Percentiles rank a stretch among this genome's conserved stretches.
Conservation (phyloP, 2,329 filamentous ascomycete genomes). For the Sporothrix globosa region DNA sequence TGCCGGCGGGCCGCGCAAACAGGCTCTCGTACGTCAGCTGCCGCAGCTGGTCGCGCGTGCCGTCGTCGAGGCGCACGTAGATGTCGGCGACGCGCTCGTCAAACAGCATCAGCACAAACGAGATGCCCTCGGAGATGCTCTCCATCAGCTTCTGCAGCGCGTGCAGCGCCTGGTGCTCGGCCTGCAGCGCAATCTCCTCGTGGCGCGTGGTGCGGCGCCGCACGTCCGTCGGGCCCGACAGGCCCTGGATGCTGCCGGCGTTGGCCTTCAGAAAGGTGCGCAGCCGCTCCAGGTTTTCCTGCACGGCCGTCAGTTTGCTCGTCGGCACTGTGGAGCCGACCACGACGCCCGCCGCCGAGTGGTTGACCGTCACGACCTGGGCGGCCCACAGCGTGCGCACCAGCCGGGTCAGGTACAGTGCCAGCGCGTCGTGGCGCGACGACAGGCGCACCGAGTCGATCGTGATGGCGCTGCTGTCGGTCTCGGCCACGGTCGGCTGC, state of each 20-base stretch:
- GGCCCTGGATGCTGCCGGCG: constrained; percentile 85
- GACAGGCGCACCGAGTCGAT: constrained; percentile 86
- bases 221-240: constrained; percentile 89
- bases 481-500: constrained; percentile 79
- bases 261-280: constrained; percentile 85
- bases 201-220: constrained; percentile 77
- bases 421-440: constrained; percentile 83
- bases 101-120: constrained; percentile 91
- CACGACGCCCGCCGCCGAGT: constrained; percentile 62
- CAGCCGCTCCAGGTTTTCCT: constrained; percentile 77
- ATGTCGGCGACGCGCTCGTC: constrained; percentile 93
- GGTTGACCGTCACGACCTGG: constrained; percentile 73
- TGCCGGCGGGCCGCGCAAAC: constrained; percentile 77
- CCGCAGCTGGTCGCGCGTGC: constrained; percentile 68
- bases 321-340: constrained; percentile 69
- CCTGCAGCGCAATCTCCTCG: constrained; percentile 89
- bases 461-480: constrained; percentile 69
- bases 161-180: constrained; percentile 89
- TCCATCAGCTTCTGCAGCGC: constrained; percentile 83
- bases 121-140: constrained; percentile 93
- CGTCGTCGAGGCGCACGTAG: constrained; percentile 71
- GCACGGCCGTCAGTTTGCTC: constrained; percentile 72
- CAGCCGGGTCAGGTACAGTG: constrained; percentile 84
- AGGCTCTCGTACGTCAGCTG: constrained; percentile 85
- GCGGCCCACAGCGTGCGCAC: constrained; percentile 87